These are phyloP conservation scores for Dendrocalamus sinicus DNA, from an alignment of 176 grass and related monocot genomes.

Conservation along the genomic window DNA sequence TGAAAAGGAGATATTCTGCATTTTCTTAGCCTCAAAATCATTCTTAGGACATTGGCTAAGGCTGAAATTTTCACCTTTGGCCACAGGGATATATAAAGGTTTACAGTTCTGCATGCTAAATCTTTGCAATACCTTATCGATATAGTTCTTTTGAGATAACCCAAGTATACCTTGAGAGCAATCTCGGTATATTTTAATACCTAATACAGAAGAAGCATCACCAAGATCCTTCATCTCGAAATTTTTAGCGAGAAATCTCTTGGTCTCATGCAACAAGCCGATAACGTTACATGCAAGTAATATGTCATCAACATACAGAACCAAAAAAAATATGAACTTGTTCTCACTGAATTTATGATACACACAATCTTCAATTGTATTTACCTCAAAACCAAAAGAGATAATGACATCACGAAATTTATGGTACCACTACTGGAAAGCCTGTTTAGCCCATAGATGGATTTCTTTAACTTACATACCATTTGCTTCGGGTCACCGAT, in stretches of 20 bases:
- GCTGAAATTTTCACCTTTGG: background rate
- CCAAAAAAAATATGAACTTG: background rate
- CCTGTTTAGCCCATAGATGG: background rate
- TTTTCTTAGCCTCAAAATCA: background rate
- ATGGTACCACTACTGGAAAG: background rate
- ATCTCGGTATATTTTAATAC: background rate
- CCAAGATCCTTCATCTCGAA: background rate
- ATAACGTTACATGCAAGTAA: background rate
- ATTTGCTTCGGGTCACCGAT: rapidly evolving
- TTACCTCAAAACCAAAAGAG: background rate
- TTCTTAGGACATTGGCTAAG: background rate
- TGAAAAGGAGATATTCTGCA: background rate
- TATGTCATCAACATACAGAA: background rate
- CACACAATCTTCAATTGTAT: background rate
- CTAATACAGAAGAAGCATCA: background rate
- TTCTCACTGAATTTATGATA: background rate
- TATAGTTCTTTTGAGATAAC: background rate
- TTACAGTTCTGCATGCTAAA: background rate
- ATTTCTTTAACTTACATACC: background rate
- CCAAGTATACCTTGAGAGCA: background rate
- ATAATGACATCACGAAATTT: background rate
- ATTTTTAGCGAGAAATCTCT: background rate
- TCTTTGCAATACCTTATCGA: background rate
- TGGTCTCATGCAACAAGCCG: background rate
- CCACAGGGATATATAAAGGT: background rate